phyloP scores from a whole-genome alignment of 2,329 filamentous ascomycete genomes.

The Fusarium pseudograminearum region DNA sequence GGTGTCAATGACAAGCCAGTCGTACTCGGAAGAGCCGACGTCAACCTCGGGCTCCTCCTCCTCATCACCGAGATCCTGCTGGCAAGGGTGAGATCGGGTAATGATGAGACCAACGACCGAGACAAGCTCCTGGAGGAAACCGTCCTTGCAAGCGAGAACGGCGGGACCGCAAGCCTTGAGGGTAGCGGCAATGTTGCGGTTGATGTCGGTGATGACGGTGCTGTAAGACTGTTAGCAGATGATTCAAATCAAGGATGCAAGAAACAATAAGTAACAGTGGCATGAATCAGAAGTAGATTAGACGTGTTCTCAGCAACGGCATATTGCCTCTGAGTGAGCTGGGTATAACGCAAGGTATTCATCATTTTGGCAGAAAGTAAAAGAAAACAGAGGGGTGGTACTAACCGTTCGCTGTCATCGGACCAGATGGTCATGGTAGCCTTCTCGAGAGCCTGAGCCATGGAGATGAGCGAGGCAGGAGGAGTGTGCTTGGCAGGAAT shows the following conservation, averaged over 20 bases:
- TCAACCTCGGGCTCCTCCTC: constrained; percentile 80
- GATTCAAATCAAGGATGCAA: constrained; percentile 33
- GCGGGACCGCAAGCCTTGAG: constrained; percentile 92
- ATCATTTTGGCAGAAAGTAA: constrained; percentile 71
- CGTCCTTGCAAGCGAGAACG: constrained; percentile 77
- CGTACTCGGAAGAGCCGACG: constrained; percentile 89
- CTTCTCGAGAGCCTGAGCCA: constrained; percentile 86
- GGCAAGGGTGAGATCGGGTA: constrained; percentile 90
- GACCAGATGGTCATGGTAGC: constrained; percentile 88
- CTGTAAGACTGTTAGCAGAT: constrained; percentile 66
- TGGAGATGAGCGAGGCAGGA: constrained; percentile 82
- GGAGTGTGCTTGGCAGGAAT: constrained; percentile 85
- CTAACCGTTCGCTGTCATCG: constrained; percentile 94
- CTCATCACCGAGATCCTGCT: constrained; percentile 87
- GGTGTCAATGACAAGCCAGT: constrained; percentile 97
- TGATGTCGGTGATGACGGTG: constrained; percentile 91
- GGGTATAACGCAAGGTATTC: constrained; percentile 93
- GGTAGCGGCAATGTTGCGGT: constrained; percentile 90
- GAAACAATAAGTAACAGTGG: constrained; percentile 44
- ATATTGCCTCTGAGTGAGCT: constrained; percentile 98
- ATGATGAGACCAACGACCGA: constrained; percentile 82
- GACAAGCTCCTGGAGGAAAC: constrained; percentile 79
- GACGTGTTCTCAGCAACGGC: constrained; percentile 89
- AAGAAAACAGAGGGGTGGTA: constrained; percentile 50
- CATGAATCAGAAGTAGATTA: constrained; percentile 56